These are phyloP conservation scores for Teratosphaeria gauchensis DNA, from an alignment of 2,329 filamentous ascomycete species.

Conservation along the genomic window DNA sequence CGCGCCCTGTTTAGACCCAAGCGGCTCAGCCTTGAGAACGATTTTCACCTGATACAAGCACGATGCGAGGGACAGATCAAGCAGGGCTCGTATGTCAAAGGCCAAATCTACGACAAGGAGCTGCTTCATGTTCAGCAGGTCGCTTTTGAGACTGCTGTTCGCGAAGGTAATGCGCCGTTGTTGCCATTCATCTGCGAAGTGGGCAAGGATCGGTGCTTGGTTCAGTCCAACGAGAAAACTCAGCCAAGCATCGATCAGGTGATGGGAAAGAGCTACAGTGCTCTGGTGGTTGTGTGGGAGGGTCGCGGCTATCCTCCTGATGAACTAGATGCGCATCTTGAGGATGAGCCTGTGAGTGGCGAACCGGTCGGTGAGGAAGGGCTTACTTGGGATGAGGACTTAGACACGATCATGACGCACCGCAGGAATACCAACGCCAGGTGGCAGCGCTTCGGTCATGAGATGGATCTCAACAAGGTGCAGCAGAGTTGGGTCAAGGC, in stretches of 20 bases:
- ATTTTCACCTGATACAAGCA: background rate
- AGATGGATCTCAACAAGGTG: background rate
- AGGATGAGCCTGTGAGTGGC: background rate
- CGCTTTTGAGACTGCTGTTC: background rate
- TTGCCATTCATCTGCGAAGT: background rate
- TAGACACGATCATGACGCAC: background rate
- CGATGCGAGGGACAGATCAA: background rate
- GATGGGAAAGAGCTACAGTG: background rate
- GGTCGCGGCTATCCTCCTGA: background rate
- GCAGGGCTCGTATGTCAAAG: background rate
- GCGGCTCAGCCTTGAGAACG: background rate
- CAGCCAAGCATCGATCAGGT: background rate
- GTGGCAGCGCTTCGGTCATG: background rate
- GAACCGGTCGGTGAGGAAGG: background rate
- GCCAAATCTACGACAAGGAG: background rate
- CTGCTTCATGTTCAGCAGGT: background rate
- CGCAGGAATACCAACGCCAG: background rate
- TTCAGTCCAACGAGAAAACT: background rate
- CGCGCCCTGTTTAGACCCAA: background rate
- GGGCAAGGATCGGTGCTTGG: background rate
- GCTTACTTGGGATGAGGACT: background rate
- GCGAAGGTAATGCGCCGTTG: background rate
- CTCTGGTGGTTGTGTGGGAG: background rate
- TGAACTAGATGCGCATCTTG: background rate
- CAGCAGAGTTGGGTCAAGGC: no score